Evolutionary conservation across 192 early-diverging fungal genomes (phyloP).

Genomic region (Phycomyces blakesleeanus): DNA sequence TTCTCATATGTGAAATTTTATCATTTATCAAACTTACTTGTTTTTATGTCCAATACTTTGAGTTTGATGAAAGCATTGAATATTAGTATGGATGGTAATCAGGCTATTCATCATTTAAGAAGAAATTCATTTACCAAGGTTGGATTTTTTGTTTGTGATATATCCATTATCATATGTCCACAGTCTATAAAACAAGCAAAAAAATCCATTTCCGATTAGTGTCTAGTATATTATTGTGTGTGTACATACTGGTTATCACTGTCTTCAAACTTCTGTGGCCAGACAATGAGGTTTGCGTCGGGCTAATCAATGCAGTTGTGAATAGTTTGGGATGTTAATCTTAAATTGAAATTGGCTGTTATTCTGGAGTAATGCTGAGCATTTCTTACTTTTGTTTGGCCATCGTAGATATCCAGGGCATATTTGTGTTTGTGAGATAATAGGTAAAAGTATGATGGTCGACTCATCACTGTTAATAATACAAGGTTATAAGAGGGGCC

Average conservation of each 20-base stretch:
- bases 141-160: conserved; percentile 35
- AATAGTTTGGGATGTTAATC: no score
- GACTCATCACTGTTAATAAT: no score
- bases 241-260: conserved; percentile 41
- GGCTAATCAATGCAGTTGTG: conserved; percentile 8
- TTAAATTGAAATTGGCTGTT: no score
- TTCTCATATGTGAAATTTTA: no score
- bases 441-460: conserved; percentile 27
- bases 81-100: no score
- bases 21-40: conserved; percentile 11
- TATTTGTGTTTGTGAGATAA: conserved; percentile 34
- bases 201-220: no score
- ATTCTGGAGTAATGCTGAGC: no score
- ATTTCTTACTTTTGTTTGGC: conserved; percentile 26
- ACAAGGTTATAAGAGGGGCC: no score
- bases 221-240: no score
- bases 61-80: no score
- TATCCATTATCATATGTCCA: conserved; percentile 30
- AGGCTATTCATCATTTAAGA: no score
- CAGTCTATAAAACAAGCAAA: conserved; percentile 10
- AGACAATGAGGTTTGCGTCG: conserved; percentile 31
- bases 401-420: conserved; percentile 36
- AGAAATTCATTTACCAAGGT: conserved; percentile 24
- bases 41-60: conserved; percentile 31
- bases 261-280: conserved; percentile 39